These are phyloP conservation scores for Suhomyces terraborum DNA, from an alignment of 1,139 yeast species.

Conservation along the genomic window DNA sequence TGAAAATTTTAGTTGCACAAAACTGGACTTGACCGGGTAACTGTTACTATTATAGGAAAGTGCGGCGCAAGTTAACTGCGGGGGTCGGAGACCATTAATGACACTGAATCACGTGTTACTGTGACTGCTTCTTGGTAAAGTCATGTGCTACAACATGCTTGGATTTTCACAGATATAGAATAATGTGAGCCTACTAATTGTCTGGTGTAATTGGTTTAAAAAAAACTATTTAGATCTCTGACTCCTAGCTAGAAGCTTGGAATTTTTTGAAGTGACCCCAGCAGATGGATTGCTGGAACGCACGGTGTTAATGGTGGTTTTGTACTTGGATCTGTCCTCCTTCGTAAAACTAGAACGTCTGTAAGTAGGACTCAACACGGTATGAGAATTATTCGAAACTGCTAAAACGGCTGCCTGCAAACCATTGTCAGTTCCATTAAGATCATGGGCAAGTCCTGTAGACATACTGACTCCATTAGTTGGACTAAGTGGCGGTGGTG, in stretches of 20 bases:
- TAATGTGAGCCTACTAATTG: not conserved
- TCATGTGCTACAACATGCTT: not conserved
- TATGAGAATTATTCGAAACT: slow-evolving; percentile 38
- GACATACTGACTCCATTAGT: slow-evolving; percentile 31
- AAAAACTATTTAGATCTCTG: slow-evolving; percentile 34
- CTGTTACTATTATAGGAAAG: slow-evolving; percentile 4
- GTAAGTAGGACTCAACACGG: slow-evolving; percentile 22
- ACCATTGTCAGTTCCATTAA: slow-evolving; percentile 12
- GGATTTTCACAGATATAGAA: too few relatives aligned
- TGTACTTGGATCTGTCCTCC: slow-evolving; percentile 22
- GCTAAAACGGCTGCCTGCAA: slow-evolving; percentile 51
- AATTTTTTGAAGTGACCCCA: slow-evolving; percentile 42
- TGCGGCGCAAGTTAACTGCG: slow-evolving; percentile 9
- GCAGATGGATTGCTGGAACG: slow-evolving; percentile 8
- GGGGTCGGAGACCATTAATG: slow-evolving; percentile 10
- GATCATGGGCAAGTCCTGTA: slow-evolving; percentile 33
- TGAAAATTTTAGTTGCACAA: slow-evolving; percentile 18
- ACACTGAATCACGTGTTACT: slow-evolving; percentile 5
- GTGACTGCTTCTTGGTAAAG: slow-evolving; percentile 12
- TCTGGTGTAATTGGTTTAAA: not conserved
- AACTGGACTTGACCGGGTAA: slow-evolving; percentile 10
- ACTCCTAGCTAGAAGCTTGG: slow-evolving; percentile 48
- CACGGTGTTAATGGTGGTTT: slow-evolving; percentile 8
- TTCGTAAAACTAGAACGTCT: slow-evolving; percentile 43
- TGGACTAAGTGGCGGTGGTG: slow-evolving; percentile 38